phyloP scores from a whole-genome alignment of 2,329 filamentous ascomycete genomes.

The Nemania diffusa region DNA sequence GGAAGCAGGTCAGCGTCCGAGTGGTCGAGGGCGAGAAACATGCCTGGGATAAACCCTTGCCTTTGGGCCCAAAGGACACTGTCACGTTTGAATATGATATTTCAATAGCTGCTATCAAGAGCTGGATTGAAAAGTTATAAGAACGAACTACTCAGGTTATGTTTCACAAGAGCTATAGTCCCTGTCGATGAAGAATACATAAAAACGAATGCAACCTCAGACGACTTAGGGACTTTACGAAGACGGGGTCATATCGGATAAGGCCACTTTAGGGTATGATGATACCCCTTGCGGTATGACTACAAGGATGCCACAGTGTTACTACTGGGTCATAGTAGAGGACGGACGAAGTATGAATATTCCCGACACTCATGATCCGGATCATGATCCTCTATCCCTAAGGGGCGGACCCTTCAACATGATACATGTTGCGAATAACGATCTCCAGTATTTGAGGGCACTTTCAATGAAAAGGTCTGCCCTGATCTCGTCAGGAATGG shows the following conservation, averaged over 20 bases:
- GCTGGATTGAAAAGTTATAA: constrained; percentile 47
- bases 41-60: constrained; percentile 61
- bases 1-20: constrained; percentile 53
- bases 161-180: not conserved
- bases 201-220: not conserved
- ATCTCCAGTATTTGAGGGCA: not conserved
- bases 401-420: not conserved
- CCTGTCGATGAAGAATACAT: not conserved
- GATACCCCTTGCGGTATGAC: not conserved
- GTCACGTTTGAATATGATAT: constrained; percentile 59
- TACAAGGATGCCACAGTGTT: not conserved
- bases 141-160: not conserved
- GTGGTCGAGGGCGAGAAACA: constrained; percentile 59
- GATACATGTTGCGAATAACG: not conserved
- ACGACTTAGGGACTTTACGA: not conserved
- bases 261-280: not conserved
- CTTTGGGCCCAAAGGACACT: constrained; percentile 57
- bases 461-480: not conserved
- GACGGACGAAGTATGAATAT: not conserved
- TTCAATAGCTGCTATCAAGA: constrained; percentile 54
- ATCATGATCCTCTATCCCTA: not conserved
- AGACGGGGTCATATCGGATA: not conserved
- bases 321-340: not conserved
- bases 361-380: not conserved
- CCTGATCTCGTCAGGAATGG: not conserved